A percentile compares a stretch with the other conserved stretches of the same genome.
phyloP scores from a whole-genome alignment of 148 eudicot species.

The Camellia lanceoleosa region DNA sequence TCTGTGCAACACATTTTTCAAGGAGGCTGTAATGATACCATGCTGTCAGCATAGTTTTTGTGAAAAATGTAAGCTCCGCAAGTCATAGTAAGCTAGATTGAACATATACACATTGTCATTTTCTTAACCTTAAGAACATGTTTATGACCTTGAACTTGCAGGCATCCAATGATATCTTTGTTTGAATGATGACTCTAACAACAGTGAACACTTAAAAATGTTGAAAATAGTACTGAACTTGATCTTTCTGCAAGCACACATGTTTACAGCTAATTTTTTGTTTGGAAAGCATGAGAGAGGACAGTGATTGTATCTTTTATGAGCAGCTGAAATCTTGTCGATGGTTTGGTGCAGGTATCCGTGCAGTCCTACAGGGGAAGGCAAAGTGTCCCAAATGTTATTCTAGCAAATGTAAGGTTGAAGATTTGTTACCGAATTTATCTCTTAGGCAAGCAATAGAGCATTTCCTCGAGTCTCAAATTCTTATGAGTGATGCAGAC shows the following conservation, averaged over 20 bases:
- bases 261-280: not conserved
- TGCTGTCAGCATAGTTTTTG: conserved; percentile 85
- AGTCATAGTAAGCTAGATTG: not conserved
- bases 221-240: not conserved
- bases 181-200: not conserved
- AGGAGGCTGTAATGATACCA: conserved; percentile 91
- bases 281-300: not conserved
- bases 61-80: conserved; percentile 49
- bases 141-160: not conserved
- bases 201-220: not conserved
- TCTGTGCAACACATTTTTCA: conserved; percentile 50
- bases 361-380: conserved; percentile 33
- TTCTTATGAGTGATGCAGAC: conserved; percentile 32
- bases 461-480: conserved; percentile 51
- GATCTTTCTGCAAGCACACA: not conserved
- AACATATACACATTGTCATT: not conserved
- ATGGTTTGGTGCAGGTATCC: conserved; percentile 44
- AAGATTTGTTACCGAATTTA: conserved; percentile 63
- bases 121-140: too few species aligned
- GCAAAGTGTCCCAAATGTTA: conserved; percentile 65
- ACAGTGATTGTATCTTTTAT: conserved; percentile 4
- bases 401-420: conserved; percentile 50
- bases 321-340: not conserved
- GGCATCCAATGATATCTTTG: not conserved
- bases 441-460: conserved; percentile 66